Evolutionary conservation across 495 filamentous ascomycete species (phyloP).

Genomic region (Stereocaulon alpinum): DNA sequence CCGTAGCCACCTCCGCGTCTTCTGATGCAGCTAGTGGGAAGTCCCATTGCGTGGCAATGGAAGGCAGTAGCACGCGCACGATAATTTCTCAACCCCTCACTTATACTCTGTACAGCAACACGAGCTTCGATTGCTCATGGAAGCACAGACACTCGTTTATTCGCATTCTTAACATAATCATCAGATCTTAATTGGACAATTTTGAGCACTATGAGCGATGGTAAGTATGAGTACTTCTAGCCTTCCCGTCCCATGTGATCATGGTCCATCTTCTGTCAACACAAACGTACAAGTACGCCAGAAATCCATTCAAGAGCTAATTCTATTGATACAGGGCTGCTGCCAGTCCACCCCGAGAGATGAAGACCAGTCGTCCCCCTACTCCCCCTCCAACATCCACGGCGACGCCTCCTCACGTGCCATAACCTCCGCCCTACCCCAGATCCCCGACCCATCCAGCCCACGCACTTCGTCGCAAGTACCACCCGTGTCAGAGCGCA

Average conservation of each 20-base stretch:
- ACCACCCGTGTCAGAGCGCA: slow-evolving; percentile 12
- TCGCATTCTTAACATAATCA: background rate
- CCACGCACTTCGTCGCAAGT: slow-evolving; percentile 14
- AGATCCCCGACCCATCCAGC: slow-evolving; percentile 12
- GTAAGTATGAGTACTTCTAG: slow-evolving; percentile 2
- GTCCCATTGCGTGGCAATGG: slow-evolving; percentile 2
- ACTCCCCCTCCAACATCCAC: slow-evolving; percentile 14
- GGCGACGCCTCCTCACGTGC: slow-evolving; percentile 23
- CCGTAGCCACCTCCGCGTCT: background rate
- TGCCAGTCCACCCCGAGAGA: slow-evolving; percentile 19
- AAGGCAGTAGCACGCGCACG: background rate
- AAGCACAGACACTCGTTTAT: slow-evolving; percentile 10
- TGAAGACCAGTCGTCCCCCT: slow-evolving; percentile 18
- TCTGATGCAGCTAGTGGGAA: background rate
- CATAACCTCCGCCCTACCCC: slow-evolving; percentile 15
- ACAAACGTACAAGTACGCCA: background rate
- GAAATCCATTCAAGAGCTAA: background rate
- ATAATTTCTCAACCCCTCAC: background rate
- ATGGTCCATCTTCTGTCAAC: background rate
- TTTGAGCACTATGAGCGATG: slow-evolving; percentile 15
- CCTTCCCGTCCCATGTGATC: background rate
- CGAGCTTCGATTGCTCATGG: slow-evolving; percentile 8
- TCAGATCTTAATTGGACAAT: background rate
- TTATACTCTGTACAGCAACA: background rate
- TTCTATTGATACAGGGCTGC: slow-evolving; percentile 13